Conservation (phyloP, 1,284 basidiomycete genomes). For the Ceratobasidium sp. region DNA sequence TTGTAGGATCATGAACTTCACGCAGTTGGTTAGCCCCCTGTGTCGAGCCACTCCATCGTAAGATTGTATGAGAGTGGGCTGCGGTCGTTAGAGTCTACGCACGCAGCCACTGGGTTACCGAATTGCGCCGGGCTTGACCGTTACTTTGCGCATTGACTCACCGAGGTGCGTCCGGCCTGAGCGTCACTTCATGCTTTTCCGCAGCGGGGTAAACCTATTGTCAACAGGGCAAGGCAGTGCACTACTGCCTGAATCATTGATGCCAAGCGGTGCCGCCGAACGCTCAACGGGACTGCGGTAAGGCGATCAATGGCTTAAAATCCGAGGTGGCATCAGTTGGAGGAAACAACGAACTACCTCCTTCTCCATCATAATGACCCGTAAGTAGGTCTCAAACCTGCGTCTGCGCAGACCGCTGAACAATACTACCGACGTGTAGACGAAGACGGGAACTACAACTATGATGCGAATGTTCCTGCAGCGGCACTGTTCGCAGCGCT, state of each 20-base stretch:
- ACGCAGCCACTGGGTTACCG: slow-evolving; percentile 15
- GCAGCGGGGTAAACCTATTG: neutral
- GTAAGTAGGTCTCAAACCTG: neutral
- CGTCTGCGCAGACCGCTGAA: neutral
- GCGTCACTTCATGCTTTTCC: neutral
- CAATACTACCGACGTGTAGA: neutral
- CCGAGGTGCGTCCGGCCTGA: slow-evolving; percentile 18
- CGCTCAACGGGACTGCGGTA: slow-evolving; percentile 33
- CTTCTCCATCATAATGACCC: slow-evolving; percentile 4
- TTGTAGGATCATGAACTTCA: too few species aligned
- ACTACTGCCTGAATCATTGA: neutral
- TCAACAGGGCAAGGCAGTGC: slow-evolving; percentile 24
- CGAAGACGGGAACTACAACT: slow-evolving; percentile 41
- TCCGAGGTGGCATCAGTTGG: neutral
- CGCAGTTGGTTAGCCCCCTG: too few species aligned
- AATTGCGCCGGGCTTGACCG: neutral
- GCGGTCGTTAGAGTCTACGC: neutral
- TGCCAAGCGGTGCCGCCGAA: slow-evolving; percentile 2
- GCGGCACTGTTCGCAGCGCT: slow-evolving; percentile 40
- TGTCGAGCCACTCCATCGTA: too few species aligned
- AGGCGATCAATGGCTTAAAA: neutral
- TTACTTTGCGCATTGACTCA: neutral
- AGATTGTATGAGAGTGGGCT: too few species aligned
- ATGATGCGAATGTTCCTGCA: slow-evolving; percentile 42
- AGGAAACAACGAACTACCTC: neutral